Percentiles rank a stretch among this genome's conserved stretches.
Evolutionary conservation across 345 rosid species (phyloP).

Genomic region (Salix purpurea): DNA sequence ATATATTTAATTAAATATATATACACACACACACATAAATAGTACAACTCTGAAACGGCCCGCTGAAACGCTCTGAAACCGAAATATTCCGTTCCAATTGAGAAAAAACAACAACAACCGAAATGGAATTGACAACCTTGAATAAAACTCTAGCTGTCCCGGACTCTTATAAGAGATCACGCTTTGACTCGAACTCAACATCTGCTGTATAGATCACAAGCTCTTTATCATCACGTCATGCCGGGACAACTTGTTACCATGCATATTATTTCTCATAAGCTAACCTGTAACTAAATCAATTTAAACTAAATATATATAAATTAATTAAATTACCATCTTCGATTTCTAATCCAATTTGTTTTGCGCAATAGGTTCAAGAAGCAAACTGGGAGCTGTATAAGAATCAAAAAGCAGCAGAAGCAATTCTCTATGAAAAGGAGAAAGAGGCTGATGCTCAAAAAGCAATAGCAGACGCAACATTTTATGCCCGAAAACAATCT

Average conservation of each 20-base stretch:
- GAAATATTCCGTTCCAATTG: too few relatives aligned
- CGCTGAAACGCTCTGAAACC: accelerated
- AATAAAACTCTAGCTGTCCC: accelerated
- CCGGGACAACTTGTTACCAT: too few relatives aligned
- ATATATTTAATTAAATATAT: too few relatives aligned
- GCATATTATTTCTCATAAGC: not conserved
- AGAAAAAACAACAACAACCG: accelerated
- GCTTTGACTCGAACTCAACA: too few relatives aligned
- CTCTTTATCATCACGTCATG: too few relatives aligned
- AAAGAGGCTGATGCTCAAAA: constrained; percentile 63
- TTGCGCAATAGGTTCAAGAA: constrained; percentile 48
- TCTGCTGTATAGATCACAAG: too few relatives aligned
- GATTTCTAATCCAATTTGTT: not conserved
- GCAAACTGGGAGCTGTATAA: constrained; percentile 65
- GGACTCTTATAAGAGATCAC: too few relatives aligned
- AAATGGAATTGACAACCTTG: too few relatives aligned
- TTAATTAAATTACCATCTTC: not conserved
- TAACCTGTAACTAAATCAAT: not conserved
- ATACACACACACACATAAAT: too few relatives aligned
- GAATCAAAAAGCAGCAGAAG: constrained; percentile 68
- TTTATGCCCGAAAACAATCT: constrained; percentile 35
- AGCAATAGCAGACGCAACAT: constrained; percentile 57
- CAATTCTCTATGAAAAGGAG: constrained; percentile 44
- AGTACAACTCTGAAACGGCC: too few relatives aligned
- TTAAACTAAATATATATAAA: not conserved